Conservation (phyloP, 2,329 filamentous ascomycete species). For the Emydomyces testavorans region DNA sequence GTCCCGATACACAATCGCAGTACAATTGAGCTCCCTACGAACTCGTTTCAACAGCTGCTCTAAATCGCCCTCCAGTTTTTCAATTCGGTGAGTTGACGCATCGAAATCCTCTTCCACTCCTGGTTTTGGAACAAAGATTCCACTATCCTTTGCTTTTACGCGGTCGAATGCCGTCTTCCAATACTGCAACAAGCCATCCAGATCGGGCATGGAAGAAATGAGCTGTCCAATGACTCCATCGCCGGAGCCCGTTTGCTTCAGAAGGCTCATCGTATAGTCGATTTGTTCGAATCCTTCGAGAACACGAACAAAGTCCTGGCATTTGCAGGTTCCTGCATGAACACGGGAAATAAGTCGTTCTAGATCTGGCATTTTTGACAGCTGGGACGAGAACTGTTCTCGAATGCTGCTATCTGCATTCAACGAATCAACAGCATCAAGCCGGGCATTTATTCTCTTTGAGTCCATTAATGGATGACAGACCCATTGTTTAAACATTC, state of each 20-base stretch:
- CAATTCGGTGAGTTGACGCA: slow-evolving; percentile 62
- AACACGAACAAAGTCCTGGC: slow-evolving; percentile 85
- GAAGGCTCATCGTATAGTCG: slow-evolving; percentile 77
- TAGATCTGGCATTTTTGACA: slow-evolving; percentile 85
- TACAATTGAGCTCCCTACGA: slow-evolving; percentile 62
- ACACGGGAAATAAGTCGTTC: slow-evolving; percentile 89
- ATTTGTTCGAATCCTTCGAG: slow-evolving; percentile 97
- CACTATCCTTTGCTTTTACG: slow-evolving; percentile 62
- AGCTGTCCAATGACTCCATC: slow-evolving; percentile 76
- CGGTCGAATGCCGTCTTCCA: slow-evolving; percentile 93
- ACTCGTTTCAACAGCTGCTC: slow-evolving; percentile 59
- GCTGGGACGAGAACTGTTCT: slow-evolving; percentile 76
- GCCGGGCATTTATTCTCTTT: slow-evolving; percentile 75
- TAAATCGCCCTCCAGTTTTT: slow-evolving; percentile 62
- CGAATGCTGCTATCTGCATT: slow-evolving; percentile 71
- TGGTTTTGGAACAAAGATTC: slow-evolving; percentile 69
- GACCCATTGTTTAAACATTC: slow-evolving; percentile 91
- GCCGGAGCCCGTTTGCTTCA: slow-evolving; percentile 61
- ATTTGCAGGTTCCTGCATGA: slow-evolving; percentile 79
- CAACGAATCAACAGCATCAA: slow-evolving; percentile 87
- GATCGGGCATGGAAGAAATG: slow-evolving; percentile 72
- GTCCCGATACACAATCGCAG: slow-evolving; percentile 62
- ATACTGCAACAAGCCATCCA: slow-evolving; percentile 59
- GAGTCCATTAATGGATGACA: slow-evolving; percentile 88
- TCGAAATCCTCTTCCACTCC: slow-evolving; percentile 92